Evolutionary conservation across 75 land plant genomes (phyloP), one percentile per base, ranked within the genome.

Genomic region (Pseudotsuga menziesii): DNA sequence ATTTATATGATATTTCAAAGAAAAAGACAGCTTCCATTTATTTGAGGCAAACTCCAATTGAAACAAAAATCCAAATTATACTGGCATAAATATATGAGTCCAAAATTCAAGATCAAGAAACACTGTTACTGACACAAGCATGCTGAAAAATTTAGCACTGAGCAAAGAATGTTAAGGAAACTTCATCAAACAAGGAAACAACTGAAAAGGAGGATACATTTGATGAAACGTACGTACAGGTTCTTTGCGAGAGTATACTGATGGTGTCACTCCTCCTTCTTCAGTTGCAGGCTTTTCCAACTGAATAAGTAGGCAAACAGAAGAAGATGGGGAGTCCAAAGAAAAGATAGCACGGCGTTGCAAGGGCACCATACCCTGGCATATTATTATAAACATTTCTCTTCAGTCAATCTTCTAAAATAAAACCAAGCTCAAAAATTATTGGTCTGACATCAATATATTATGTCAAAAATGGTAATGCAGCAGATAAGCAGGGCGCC

Each of bases 161-260:
- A 35, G 35, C 32, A 66, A 5, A 4, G 44, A 16, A 66, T 11
- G 39, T 27, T 16, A 27, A 66, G 35, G 13, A 35, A 66, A 66
- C 29, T 16, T 32, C 70, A 66, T 35, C 12, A 19, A 29, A 6
- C 0, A 35, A 16, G 44, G 32, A 29, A 29, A 29, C 32, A 29
- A 29, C 32, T 29, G 32, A 29, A 29, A 29, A 29, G 32, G 32
- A 29, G 32, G 32, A 29, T 29, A 29, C 70, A 66, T 35, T 4
- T 35, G 4, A 66, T 35, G 6, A 13, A 26, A 72, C 11, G 55
- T 61, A 89, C 93, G 82, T 80, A 96, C 99, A 39, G 94, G 99
- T 73, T 96, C 99, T 85, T 96, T 96, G 61, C 99, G 92, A 57
- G 99, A 94, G 83, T 96, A 96, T 44, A 96, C 97, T 56, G 99